These are phyloP conservation scores for Lipomyces sp. DNA, from an alignment of 805 yeast genomes.

Conservation along the genomic window DNA sequence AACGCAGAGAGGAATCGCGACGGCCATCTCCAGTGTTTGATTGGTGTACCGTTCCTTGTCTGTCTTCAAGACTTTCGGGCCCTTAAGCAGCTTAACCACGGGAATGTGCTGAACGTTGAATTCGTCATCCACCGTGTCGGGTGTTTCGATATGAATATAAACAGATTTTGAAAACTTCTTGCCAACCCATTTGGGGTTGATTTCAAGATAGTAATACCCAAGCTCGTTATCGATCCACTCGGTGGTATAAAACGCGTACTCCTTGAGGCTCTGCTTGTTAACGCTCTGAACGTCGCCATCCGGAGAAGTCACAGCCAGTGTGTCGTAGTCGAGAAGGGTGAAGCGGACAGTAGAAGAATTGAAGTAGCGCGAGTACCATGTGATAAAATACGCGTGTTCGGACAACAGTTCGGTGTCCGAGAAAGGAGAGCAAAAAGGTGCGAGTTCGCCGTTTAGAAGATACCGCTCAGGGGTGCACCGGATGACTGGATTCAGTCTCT, in stretches of 20 bases:
- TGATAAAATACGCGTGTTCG: conserved; percentile 66
- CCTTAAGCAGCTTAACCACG: conserved; percentile 21
- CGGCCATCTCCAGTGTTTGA: conserved; percentile 25
- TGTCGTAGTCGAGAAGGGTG: conserved; percentile 29
- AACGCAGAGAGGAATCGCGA: conserved; percentile 26
- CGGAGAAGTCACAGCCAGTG: conserved; percentile 22
- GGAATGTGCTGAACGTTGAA: conserved; percentile 27
- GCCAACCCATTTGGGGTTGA: conserved; percentile 62
- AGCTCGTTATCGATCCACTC: conserved; percentile 66
- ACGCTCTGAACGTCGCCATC: conserved; percentile 13
- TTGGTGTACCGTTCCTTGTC: conserved; percentile 27
- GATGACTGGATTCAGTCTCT: conserved; percentile 68
- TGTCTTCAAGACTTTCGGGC: conserved; percentile 14
- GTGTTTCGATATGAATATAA: conserved; percentile 59
- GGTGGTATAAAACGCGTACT: conserved; percentile 56
- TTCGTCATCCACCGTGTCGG: conserved; percentile 24
- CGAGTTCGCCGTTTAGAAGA: conserved; percentile 50
- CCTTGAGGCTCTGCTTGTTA: conserved; percentile 4
- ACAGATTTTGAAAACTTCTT: conserved; percentile 54
- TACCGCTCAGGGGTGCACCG: conserved; percentile 83
- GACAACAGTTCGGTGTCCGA: conserved; percentile 56
- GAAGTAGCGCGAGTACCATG: conserved; percentile 76
- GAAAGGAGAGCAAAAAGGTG: conserved; percentile 82
- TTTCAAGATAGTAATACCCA: conserved; percentile 63
- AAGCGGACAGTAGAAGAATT: conserved; percentile 37